Base-by-base conservation (phyloP, 192 early-diverging fungal species). In the Phycomyces blakesleeanus region DNA sequence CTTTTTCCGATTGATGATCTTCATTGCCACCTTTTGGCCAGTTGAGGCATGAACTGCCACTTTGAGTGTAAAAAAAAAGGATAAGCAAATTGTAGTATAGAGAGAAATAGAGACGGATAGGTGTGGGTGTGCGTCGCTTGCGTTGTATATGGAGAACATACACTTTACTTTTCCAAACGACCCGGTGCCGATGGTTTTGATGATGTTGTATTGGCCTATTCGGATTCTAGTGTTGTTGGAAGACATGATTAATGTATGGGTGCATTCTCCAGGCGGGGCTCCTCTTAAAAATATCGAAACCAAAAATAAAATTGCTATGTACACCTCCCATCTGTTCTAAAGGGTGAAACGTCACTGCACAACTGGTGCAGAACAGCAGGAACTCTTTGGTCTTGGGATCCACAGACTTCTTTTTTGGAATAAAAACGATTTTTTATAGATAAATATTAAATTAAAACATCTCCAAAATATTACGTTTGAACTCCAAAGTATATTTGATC, bases 161-260 rank as follows among this genome's bases (percentile, higher is more conserved):
- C 96, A 81, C 78, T 97, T 98, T 42, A 98, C 97, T 83, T 98
- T 98, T 55, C 94, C 97, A 82, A 98, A 98, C 8, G 93, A 94
- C 11, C 97, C 97, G 22, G 91, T 88, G 54, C 97, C 97, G 21
- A 98, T 86, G n/a, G 95, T 97, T 69, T 95, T 90, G 49, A 97
- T 79, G 29, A 97, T 83, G 51, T 91, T 93, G 67, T 98, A 98
- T 73, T 94, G 93, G 2, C 97, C 97, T 68, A 93, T 91, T 25
- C 55, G 54, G 42, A 73, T 63, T 57, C 61, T 66, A 47, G 55
- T 67, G 47, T 42, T 66, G n/a, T 29, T 58, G 24, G 51, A 44
- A 37, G 41, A n/a, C 25, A 66, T 25, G 42, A 26, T 54, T 16
- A 39, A 8, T 26, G 20, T n/a, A 64, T 42, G 16, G 16, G 20